Conservation (phyloP, 1,139 yeast species). For the Taiozyma onychis region DNA sequence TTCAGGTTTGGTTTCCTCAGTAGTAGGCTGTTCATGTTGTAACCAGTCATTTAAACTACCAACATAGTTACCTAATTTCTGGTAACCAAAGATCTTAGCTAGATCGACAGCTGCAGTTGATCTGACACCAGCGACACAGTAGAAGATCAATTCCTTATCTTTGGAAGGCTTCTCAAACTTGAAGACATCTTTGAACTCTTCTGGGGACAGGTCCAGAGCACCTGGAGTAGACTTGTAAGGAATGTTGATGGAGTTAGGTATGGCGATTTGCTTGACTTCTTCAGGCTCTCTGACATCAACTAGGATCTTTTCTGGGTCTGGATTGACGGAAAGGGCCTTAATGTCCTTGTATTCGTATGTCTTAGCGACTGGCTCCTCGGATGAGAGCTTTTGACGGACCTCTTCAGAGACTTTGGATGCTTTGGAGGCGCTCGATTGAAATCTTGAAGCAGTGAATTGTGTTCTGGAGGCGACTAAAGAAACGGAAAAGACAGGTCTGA, state of each 20-base stretch:
- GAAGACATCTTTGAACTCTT: slow-evolving; percentile 75
- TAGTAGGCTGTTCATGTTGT: slow-evolving; percentile 12
- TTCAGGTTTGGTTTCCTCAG: not conserved
- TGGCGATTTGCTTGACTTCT: slow-evolving; percentile 65
- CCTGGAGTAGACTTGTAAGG: slow-evolving; percentile 93
- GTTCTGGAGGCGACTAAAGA: not conserved
- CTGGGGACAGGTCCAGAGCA: slow-evolving; percentile 75
- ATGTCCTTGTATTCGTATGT: slow-evolving; percentile 51
- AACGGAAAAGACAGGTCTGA: not conserved
- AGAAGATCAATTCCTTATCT: slow-evolving; percentile 74
- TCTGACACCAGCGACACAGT: slow-evolving; percentile 91
- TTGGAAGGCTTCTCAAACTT: slow-evolving; percentile 77
- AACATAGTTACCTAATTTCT: slow-evolving; percentile 65
- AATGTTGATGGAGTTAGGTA: slow-evolving; percentile 80
- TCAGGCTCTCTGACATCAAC: slow-evolving; percentile 92
- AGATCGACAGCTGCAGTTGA: slow-evolving; percentile 87
- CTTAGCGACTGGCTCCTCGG: slow-evolving; percentile 36
- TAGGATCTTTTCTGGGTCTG: slow-evolving; percentile 42
- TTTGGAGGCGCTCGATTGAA: slow-evolving; percentile 11
- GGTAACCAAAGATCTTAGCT: slow-evolving; percentile 86
- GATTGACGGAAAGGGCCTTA: slow-evolving; percentile 40
- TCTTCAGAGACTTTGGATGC: slow-evolving; percentile 9
- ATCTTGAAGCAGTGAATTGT: slow-evolving; percentile 3
- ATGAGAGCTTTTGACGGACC: slow-evolving; percentile 7
- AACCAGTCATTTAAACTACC: slow-evolving; percentile 92